phyloP scores from a whole-genome alignment of 176 grass and related monocot species.

The Musa schizocarpa region DNA sequence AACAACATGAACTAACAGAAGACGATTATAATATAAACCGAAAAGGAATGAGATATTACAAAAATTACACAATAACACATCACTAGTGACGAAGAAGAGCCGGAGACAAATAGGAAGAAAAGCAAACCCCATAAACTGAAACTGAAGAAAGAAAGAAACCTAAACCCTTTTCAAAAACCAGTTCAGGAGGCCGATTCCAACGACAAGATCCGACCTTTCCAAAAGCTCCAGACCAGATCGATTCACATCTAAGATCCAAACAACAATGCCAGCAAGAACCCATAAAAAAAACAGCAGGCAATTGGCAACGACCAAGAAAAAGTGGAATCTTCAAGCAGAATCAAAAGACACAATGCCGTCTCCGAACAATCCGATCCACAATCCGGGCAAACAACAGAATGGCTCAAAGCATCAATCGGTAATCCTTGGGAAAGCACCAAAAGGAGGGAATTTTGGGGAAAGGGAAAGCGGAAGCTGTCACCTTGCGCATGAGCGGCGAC shows the following conservation, averaged over 20 bases:
- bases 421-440: not conserved
- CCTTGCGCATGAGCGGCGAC: slow-evolving; percentile 92
- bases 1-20: too few relatives aligned
- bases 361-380: not conserved
- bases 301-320: not conserved
- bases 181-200: not conserved
- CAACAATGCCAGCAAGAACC: not conserved
- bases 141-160: not conserved
- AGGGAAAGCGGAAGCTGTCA: slow-evolving; percentile 17
- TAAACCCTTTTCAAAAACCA: not conserved
- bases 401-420: slow-evolving; percentile 4
- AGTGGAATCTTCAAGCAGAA: not conserved
- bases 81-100: too few relatives aligned
- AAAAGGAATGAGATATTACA: too few relatives aligned
- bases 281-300: not conserved
- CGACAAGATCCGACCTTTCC: not conserved
- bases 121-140: not conserved
- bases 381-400: not conserved
- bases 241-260: not conserved
- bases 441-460: not conserved
- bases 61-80: too few relatives aligned
- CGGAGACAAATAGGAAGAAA: not conserved
- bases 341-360: not conserved
- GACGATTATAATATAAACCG: too few relatives aligned
- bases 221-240: not conserved